phyloP scores from a whole-genome alignment of 805 yeast genomes.

The Monosporozyma aquatica region DNA sequence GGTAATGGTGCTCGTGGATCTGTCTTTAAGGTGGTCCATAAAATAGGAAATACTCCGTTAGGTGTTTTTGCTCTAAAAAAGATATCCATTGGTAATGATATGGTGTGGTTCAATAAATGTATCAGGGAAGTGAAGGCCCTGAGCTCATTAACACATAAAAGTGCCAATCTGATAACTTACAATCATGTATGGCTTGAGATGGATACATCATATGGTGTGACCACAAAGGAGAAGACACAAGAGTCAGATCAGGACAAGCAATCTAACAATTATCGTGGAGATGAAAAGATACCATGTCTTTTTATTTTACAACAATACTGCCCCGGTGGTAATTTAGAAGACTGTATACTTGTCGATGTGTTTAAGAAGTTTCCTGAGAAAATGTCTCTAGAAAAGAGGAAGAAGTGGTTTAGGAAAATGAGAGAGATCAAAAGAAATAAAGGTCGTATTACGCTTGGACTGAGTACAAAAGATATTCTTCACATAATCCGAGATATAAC shows the following conservation, averaged over 20 bases:
- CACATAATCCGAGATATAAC: slow-evolving; percentile 59
- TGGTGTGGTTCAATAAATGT: slow-evolving; percentile 58
- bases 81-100: slow-evolving; percentile 73
- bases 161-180: slow-evolving; percentile 63
- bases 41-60: slow-evolving; percentile 53
- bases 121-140: slow-evolving; percentile 71
- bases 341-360: slow-evolving; percentile 36
- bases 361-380: slow-evolving; percentile 31
- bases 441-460: slow-evolving; percentile 19
- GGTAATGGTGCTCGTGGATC: slow-evolving; percentile 84
- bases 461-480: slow-evolving; percentile 54
- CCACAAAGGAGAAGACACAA: slow-evolving; percentile 11
- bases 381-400: slow-evolving; percentile 34
- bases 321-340: slow-evolving; percentile 80
- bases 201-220: slow-evolving; percentile 37
- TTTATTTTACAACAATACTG: slow-evolving; percentile 82
- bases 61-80: slow-evolving; percentile 82
- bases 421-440: slow-evolving; percentile 6
- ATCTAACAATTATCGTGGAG: background rate
- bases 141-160: slow-evolving; percentile 38
- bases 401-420: slow-evolving; percentile 24
- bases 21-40: slow-evolving; percentile 77
- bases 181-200: slow-evolving; percentile 90
- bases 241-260: background rate
- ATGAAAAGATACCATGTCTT: slow-evolving; percentile 51